Evolutionary conservation across 2,329 filamentous ascomycete genomes (phyloP).

Genomic region (Pseudonectria buxi): DNA sequence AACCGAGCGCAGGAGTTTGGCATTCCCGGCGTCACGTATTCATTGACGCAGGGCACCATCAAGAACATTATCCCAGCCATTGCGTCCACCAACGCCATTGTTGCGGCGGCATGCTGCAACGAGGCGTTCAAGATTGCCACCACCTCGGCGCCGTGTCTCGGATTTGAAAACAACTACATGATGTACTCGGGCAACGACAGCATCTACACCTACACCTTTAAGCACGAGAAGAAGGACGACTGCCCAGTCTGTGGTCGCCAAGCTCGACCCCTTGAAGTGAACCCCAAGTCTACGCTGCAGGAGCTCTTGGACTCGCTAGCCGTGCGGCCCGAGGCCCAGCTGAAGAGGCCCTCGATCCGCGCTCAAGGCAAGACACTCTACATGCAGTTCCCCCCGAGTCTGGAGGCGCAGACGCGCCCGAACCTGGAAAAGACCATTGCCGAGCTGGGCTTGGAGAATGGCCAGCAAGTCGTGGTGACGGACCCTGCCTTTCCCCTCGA

Average conservation of each 20-base stretch:
- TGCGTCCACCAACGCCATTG: slow-evolving; percentile 93
- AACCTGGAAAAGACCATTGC: slow-evolving; percentile 74
- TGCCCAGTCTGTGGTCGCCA: slow-evolving; percentile 89
- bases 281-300: slow-evolving; percentile 65
- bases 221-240: slow-evolving; percentile 87
- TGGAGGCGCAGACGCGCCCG: slow-evolving; percentile 77
- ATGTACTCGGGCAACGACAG: slow-evolving; percentile 97
- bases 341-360: slow-evolving; percentile 87
- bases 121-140: slow-evolving; percentile 94
- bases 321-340: slow-evolving; percentile 77
- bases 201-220: slow-evolving; percentile 96
- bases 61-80: slow-evolving; percentile 99
- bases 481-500: slow-evolving; percentile 82
- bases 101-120: slow-evolving; percentile 92
- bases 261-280: slow-evolving; percentile 66
- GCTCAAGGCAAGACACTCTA: slow-evolving; percentile 78
- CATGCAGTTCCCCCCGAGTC: slow-evolving; percentile 72
- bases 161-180: slow-evolving; percentile 86
- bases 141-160: slow-evolving; percentile 70
- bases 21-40: slow-evolving; percentile 89
- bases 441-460: slow-evolving; percentile 66
- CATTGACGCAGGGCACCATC: slow-evolving; percentile 91
- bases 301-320: slow-evolving; percentile 83
- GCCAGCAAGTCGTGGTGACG: slow-evolving; percentile 85
- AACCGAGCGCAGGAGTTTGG: slow-evolving; percentile 78